Base-by-base conservation (phyloP, 1,284 basidiomycete genomes). In the Lentinula novae-zelandiae region DNA sequence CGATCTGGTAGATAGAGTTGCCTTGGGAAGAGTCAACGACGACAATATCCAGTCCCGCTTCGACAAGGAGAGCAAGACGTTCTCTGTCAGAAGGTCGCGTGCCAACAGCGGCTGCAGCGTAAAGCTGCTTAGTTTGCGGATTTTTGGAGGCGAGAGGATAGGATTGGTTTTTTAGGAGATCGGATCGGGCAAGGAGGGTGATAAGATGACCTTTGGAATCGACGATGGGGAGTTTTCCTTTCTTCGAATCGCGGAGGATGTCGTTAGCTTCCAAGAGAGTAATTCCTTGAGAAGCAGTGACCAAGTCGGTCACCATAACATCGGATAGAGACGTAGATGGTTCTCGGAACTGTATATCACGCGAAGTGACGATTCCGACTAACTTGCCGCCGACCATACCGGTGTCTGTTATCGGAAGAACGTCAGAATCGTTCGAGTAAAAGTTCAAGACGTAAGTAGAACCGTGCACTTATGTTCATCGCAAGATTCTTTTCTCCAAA, bases 91-190 rank as follows among this genome's bases (percentile, higher is more conserved):
- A 86, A 0, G 89, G 91, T 31, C 96, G 90, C 0, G 97, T 99
- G 58, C 96, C 97, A 66, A 99, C 85, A 2, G 97, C 93, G n/a
- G 96, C 96, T 22, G 96, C 96, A 57, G 95, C 95, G 71, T 96
- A 96, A 12, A 99, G 87, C 79, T 99, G 96, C 79, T 99, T 99
- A 73, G 82, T 94, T 65, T 90, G 83, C 1, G 93, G 93, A 60
- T 89, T 85, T 79, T 99, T 99, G 68, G 91, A 94, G 0, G 96
- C 95, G 57, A 98, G 85, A 2, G 96, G 97, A 77, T 91, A 99
- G 65, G 93, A 96, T 73, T 98, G 94, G 78, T 98, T 98, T 78
- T 99, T 99, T 72, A 99, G 86, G 63, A 99, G 81, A 76, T 99
- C 96, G 44, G 96, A 98, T 62, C 96, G 94, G 4, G 95, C 93